A percentile compares a stretch with the other conserved stretches of the same genome.
Conservation (phyloP, 192 early-diverging fungal genomes). For the Nowakowskiella sp. region DNA sequence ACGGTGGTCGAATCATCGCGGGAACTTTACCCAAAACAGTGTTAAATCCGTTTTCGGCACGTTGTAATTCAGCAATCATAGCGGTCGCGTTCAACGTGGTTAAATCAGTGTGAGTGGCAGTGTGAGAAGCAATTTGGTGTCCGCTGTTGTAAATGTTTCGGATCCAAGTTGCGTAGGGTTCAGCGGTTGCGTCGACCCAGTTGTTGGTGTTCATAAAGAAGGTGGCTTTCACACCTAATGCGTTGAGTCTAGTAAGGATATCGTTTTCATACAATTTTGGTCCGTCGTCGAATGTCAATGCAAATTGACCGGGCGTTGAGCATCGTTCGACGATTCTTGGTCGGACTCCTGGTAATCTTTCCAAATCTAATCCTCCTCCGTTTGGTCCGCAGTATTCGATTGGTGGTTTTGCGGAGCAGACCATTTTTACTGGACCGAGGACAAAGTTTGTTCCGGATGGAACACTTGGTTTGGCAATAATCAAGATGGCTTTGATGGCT, state of each 20-base stretch:
- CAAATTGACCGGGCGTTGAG: constrained; percentile 13
- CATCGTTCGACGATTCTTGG: constrained; percentile 10
- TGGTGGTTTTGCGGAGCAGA: too few relatives aligned
- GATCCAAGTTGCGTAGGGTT: constrained; percentile 29
- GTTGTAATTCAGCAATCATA: constrained; percentile 54
- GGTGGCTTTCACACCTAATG: constrained; percentile 42
- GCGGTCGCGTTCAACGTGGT: constrained; percentile 34
- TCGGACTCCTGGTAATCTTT: too few relatives aligned
- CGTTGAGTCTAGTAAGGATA: constrained; percentile 35
- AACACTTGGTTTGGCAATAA: too few relatives aligned
- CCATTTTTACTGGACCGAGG: too few relatives aligned
- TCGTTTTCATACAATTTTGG: constrained; percentile 39
- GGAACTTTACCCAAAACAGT: constrained; percentile 12
- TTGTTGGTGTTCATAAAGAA: constrained; percentile 60
- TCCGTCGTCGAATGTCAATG: constrained; percentile 63
- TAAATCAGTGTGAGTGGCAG: constrained; percentile 51
- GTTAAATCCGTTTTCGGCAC: constrained; percentile 44
- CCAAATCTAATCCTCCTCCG: too few relatives aligned
- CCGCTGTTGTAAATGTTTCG: constrained; percentile 42
- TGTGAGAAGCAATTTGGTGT: constrained; percentile 53
- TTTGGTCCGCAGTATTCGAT: too few relatives aligned
- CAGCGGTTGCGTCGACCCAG: constrained; percentile 23
- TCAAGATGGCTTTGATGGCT: too few relatives aligned
- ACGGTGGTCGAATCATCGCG: constrained; percentile 9
- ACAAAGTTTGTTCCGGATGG: too few relatives aligned